phyloP scores from a whole-genome alignment of 75 land plant species.

The Picea sitchensis region DNA sequence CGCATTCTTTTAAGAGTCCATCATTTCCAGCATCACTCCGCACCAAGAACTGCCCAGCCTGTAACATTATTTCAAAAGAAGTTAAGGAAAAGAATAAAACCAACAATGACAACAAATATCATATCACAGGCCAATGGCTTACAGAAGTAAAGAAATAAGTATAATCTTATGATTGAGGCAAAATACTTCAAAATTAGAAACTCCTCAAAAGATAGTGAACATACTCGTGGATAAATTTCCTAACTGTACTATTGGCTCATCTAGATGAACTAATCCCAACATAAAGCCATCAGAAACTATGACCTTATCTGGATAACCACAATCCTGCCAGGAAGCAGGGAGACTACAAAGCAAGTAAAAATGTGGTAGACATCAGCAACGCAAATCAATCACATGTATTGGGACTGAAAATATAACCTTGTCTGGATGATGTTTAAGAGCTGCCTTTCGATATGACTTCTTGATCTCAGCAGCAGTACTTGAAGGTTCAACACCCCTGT shows the following conservation, averaged over 20 bases:
- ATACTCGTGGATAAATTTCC: too few species aligned
- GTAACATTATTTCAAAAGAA: conserved; percentile 7
- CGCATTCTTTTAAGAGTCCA: conserved; percentile 65
- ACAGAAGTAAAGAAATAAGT: not conserved
- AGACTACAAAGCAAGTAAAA: not conserved
- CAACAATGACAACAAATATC: not conserved
- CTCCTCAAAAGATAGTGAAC: not conserved
- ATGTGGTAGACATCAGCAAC: not conserved
- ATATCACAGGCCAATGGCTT: not conserved
- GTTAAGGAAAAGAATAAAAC: not conserved
- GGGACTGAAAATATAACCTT: conserved; percentile 40
- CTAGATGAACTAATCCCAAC: conserved; percentile 1
- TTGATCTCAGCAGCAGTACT: conserved; percentile 69
- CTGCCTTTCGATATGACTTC: conserved; percentile 95
- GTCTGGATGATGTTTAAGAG: conserved; percentile 96
- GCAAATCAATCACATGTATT: not conserved
- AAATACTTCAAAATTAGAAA: not conserved
- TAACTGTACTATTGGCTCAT: not conserved
- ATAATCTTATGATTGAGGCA: not conserved
- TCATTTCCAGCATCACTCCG: conserved; percentile 73
- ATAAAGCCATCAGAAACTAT: not conserved
- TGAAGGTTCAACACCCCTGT: conserved; percentile 81
- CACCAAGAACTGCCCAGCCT: conserved; percentile 85
- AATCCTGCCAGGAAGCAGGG: not conserved
- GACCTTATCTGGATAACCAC: not conserved